These are phyloP conservation scores for Geotrichum ghanense DNA, from an alignment of 805 yeast genomes.

Conservation along the genomic window DNA sequence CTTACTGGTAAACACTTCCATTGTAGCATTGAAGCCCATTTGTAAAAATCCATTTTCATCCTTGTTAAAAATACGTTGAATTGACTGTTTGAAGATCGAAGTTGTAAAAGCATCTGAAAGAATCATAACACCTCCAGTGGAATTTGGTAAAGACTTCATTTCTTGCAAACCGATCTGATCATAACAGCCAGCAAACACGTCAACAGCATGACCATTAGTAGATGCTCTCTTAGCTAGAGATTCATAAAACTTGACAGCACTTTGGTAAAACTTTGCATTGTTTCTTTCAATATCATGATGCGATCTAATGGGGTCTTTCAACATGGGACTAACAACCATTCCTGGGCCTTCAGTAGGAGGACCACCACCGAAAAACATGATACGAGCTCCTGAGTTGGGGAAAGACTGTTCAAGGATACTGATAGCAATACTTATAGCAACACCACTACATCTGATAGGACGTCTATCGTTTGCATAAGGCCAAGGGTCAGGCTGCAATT, in stretches of 20 bases:
- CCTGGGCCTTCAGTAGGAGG: conserved; percentile 96
- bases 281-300: conserved; percentile 95
- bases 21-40: conserved; percentile 82
- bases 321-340: conserved; percentile 77
- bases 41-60: conserved; percentile 79
- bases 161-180: conserved; percentile 93
- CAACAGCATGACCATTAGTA: conserved; percentile 65
- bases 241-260: conserved; percentile 72
- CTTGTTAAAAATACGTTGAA: conserved; percentile 73
- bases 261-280: conserved; percentile 73
- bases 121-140: conserved; percentile 80
- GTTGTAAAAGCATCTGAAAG: conserved; percentile 90
- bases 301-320: conserved; percentile 93
- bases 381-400: conserved; percentile 69
- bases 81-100: conserved; percentile 87
- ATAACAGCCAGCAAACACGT: conserved; percentile 87
- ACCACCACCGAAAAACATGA: conserved; percentile 86
- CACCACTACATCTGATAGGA: conserved; percentile 85
- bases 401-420: conserved; percentile 70
- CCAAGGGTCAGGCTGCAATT: conserved; percentile 78
- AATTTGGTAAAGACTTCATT: conserved; percentile 71
- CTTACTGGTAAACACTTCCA: conserved; percentile 68
- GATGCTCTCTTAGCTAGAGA: conserved; percentile 60
- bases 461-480: conserved; percentile 72
- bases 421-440: conserved; percentile 79